Conservation (phyloP, 306 rosid species). For the Fragaria nilgerrensis region DNA sequence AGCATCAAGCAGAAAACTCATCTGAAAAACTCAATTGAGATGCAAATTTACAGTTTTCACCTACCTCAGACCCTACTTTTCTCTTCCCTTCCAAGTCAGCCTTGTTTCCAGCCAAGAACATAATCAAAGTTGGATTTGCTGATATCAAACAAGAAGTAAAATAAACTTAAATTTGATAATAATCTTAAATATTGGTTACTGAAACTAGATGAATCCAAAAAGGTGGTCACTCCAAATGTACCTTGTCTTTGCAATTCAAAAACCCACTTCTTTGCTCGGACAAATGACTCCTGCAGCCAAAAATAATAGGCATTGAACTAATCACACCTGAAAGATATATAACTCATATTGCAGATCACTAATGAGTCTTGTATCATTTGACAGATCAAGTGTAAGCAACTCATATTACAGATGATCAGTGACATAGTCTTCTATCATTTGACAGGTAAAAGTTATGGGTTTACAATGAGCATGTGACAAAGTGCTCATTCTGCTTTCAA, state of each 20-base stretch:
- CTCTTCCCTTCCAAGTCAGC: slow-evolving; percentile 66
- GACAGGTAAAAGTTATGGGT: neutral
- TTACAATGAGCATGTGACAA: neutral
- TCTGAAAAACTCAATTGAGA: neutral
- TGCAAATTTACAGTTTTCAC: neutral
- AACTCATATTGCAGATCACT: slow-evolving; percentile 1
- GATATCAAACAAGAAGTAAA: slow-evolving; percentile 20
- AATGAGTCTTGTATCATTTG: neutral
- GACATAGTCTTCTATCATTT: neutral
- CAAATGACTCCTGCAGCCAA: slow-evolving; percentile 65
- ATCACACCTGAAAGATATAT: neutral
- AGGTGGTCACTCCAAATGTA: slow-evolving; percentile 13
- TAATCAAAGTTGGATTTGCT: slow-evolving; percentile 69
- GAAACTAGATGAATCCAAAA: neutral
- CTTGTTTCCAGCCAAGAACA: slow-evolving; percentile 83
- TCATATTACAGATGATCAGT: neutral
- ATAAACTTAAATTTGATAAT: neutral
- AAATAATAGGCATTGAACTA: slow-evolving; percentile 19
- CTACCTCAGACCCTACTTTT: slow-evolving; percentile 63
- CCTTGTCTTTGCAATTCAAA: slow-evolving; percentile 87
- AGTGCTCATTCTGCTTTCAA: neutral
- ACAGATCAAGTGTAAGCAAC: neutral
- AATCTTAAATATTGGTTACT: neutral
- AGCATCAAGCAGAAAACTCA: neutral
- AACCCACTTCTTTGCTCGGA: slow-evolving; percentile 80